phyloP scores from a whole-genome alignment of 2,329 filamentous ascomycete species.

The Ceratocystis albifundus region DNA sequence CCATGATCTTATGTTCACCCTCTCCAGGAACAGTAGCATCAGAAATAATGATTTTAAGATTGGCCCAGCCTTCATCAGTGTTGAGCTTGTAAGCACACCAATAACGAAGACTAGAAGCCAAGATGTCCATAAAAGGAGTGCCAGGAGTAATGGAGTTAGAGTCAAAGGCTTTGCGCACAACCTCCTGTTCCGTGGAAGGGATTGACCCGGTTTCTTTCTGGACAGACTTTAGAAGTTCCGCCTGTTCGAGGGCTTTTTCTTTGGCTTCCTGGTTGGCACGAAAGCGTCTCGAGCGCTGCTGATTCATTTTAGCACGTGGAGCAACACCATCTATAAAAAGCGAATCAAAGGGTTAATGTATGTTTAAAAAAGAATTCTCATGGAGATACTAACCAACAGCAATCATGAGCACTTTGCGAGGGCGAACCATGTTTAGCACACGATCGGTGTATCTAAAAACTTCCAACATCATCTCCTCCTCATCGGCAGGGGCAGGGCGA shows the following conservation, averaged over 20 bases:
- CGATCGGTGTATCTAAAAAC: conserved; percentile 98
- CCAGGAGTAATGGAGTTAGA: conserved; percentile 80
- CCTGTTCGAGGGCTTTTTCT: conserved; percentile 85
- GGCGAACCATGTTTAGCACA: conserved; percentile 96
- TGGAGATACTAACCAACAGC: conserved; percentile 60
- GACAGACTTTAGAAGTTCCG: conserved; percentile 73
- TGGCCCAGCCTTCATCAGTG: conserved; percentile 90
- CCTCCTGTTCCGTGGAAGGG: conserved; percentile 34
- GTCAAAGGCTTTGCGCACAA: conserved; percentile 85
- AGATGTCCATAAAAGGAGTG: conserved; percentile 96
- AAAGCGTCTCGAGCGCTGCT: conserved; percentile 92
- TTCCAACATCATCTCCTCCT: conserved; percentile 99
- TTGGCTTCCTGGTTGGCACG: conserved; percentile 86
- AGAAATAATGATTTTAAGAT: conserved; percentile 94
- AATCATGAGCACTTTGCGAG: conserved; percentile 91
- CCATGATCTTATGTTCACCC: conserved; percentile 99
- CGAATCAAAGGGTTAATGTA: conserved; percentile 15
- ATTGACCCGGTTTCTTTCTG: conserved; percentile 59
- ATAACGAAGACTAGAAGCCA: conserved; percentile 80
- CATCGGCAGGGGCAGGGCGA: conserved; percentile 75
- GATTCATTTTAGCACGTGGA: conserved; percentile 98
- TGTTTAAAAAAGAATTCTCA: conserved; percentile 17
- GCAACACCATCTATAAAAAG: conserved; percentile 71
- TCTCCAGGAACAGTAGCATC: conserved; percentile 96
- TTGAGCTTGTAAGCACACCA: conserved; percentile 98